Base-by-base conservation (phyloP, 768 basidiomycete genomes). In the Asterophora parasitica region DNA sequence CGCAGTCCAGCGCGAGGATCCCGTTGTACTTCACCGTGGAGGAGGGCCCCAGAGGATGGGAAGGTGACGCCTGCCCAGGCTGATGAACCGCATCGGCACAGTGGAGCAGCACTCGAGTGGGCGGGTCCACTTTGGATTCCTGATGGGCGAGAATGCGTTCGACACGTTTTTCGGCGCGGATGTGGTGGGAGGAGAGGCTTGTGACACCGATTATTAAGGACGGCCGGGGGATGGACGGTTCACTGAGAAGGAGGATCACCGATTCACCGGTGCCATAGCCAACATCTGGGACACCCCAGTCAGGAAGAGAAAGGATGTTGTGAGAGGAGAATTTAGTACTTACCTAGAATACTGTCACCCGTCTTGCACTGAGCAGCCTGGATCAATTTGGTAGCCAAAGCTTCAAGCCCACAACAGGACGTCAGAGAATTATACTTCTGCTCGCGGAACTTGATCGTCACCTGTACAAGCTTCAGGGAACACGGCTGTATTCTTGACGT, bases 181-280 rank as follows among this genome's bases (percentile, higher is more conserved):
- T 44, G 49, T 77, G 65, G 52, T 87, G 84, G 1, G 61, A 50
- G 11, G 57, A 39, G 6, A 83, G 65, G 49, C 74, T 78, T 11
- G 83, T 85, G 36, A 87, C 78, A 12, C 83, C 85, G 2, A 70
- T 71, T 7, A 85, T 52, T 35, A 62, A 56, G 4, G 72, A 63
- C 23, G 78, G 81, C 8, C 69, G 71, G 2, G 77, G 74, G 17
- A 79, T 61, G 0, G 63, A 56, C 11, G 70, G 66, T 48, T 76
- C 67, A 4, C 69, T 67, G 20, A 82, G 66, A 13, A 82, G 72
- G 30, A 83, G 57, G 16, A 83, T 58, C 16, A 85, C 65, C 1
- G 83, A 85, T 63, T 84, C 83, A 35, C 85, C 84, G 19, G 76
- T 81, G 34, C 82, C 84, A 56, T 82, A 76, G 11, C 83, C 85